A percentile compares a stretch with the other conserved stretches of the same genome.
Evolutionary conservation across 257 asterid genomes (phyloP).

Genomic region (Apocynum venetum): DNA sequence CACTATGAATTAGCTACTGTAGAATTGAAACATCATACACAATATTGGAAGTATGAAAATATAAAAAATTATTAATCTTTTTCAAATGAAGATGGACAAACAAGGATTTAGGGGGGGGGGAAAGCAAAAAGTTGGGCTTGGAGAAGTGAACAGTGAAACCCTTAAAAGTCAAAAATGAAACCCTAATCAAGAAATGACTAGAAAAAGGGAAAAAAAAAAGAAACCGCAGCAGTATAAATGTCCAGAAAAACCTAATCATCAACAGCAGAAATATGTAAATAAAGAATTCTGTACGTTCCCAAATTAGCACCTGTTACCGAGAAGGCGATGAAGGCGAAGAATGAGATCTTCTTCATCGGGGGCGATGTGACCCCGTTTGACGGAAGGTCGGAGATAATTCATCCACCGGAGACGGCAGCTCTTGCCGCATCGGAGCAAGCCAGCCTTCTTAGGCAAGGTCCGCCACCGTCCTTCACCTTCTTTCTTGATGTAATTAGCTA

Average conservation of each 20-base stretch:
- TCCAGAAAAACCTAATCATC: too few species aligned
- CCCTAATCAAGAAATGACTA: background rate
- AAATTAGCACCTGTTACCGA: constrained; percentile 56
- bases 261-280: too few species aligned
- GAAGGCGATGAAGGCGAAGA: constrained; percentile 80
- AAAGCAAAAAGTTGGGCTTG: background rate
- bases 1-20: too few species aligned
- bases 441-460: constrained; percentile 33
- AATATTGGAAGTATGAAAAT: too few species aligned
- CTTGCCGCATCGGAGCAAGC: constrained; percentile 38
- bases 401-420: constrained; percentile 57
- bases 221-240: background rate
- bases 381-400: constrained; percentile 63
- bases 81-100: too few species aligned
- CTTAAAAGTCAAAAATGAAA: background rate
- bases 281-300: too few species aligned
- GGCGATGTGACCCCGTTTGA: constrained; percentile 57
- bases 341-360: constrained; percentile 78
- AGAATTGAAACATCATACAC: too few species aligned
- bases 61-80: too few species aligned
- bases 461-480: constrained; percentile 46
- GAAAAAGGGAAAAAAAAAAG: background rate
- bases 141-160: background rate
- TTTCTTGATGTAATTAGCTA: constrained; percentile 21
- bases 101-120: background rate